Evolutionary conservation across 2,329 filamentous ascomycete species (phyloP).

Genomic region (Trichoderma simmonsii): DNA sequence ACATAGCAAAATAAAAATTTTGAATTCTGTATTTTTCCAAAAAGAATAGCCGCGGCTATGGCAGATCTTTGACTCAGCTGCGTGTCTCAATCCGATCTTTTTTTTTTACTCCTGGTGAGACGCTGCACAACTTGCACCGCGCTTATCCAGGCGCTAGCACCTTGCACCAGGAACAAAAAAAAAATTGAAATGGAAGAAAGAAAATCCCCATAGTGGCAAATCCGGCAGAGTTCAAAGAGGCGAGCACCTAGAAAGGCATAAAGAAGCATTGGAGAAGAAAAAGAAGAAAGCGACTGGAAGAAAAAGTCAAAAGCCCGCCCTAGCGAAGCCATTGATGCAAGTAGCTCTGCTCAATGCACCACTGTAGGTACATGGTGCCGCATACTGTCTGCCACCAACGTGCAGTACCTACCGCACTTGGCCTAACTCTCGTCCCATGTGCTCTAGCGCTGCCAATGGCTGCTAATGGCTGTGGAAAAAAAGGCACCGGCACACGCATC

Average conservation of each 20-base stretch:
- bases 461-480: neutral
- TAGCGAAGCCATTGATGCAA: neutral
- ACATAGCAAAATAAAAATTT: neutral
- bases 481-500: neutral
- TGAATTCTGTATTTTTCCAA: neutral
- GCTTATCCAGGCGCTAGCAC: neutral
- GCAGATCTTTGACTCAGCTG: neutral
- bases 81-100: neutral
- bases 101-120: neutral
- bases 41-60: neutral
- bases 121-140: neutral
- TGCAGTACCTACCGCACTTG: neutral
- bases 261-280: neutral
- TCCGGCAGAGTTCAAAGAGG: neutral
- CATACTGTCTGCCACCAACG: neutral
- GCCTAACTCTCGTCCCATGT: neutral
- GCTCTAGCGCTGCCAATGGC: neutral
- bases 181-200: neutral
- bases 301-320: neutral
- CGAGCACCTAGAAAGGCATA: neutral
- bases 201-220: neutral
- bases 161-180: slow-evolving; percentile 1
- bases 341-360: neutral
- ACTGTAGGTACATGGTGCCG: neutral
- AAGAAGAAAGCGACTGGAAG: neutral